phyloP scores from a whole-genome alignment of 192 early-diverging fungal species.

The Backusella australiensis region DNA sequence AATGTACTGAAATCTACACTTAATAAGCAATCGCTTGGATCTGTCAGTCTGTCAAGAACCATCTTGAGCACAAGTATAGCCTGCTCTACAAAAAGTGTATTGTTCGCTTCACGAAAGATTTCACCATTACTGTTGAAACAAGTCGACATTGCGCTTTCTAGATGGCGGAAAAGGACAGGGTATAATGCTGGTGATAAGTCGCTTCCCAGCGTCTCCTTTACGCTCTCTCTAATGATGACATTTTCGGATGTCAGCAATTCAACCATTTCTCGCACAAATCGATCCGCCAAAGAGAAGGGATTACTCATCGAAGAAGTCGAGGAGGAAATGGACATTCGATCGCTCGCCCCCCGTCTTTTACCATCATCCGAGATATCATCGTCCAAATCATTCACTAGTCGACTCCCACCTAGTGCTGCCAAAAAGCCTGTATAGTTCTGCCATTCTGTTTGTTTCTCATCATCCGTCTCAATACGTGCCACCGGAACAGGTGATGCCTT shows the following conservation, averaged over 20 bases:
- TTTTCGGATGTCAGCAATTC: slow-evolving; percentile 74
- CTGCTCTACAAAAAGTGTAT: slow-evolving; percentile 69
- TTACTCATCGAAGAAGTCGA: not conserved
- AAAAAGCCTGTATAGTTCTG: slow-evolving; percentile 78
- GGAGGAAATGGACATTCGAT: not conserved
- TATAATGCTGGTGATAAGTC: slow-evolving; percentile 69
- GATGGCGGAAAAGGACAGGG: slow-evolving; percentile 52
- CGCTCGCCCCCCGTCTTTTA: not conserved
- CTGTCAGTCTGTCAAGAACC: slow-evolving; percentile 61
- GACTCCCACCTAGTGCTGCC: slow-evolving; percentile 66
- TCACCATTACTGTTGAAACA: slow-evolving; percentile 64
- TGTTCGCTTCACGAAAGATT: slow-evolving; percentile 40
- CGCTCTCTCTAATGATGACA: slow-evolving; percentile 67
- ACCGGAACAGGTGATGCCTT: not conserved
- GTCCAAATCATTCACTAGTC: slow-evolving; percentile 30
- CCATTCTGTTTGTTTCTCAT: slow-evolving; percentile 65
- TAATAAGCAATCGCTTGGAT: slow-evolving; percentile 45
- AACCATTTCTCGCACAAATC: slow-evolving; percentile 69
- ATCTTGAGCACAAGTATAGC: slow-evolving; percentile 66
- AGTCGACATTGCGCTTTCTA: slow-evolving; percentile 49
- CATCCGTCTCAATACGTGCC: slow-evolving; percentile 7
- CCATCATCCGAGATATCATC: not conserved
- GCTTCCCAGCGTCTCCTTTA: slow-evolving; percentile 71
- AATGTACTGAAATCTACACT: slow-evolving; percentile 64
- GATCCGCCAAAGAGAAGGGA: slow-evolving; percentile 49